A percentile compares a stretch with the other conserved stretches of the same genome.
These are phyloP conservation scores for Magnolia changhungtana DNA, from an alignment of 164 flowering plant genomes.

Conservation along the genomic window DNA sequence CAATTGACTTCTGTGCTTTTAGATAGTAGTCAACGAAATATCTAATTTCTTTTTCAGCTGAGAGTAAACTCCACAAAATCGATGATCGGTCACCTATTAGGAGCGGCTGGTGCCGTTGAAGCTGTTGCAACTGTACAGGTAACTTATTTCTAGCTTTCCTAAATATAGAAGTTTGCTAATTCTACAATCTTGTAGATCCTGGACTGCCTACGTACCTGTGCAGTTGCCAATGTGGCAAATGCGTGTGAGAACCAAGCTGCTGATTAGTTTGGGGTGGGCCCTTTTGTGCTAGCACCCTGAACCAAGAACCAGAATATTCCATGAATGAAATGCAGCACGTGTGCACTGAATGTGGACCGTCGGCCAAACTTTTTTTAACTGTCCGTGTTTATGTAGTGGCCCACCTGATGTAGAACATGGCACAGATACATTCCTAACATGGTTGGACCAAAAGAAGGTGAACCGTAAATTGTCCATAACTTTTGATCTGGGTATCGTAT, in stretches of 20 bases:
- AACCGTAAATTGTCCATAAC: no score
- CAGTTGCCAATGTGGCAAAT: neutral
- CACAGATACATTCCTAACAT: no score
- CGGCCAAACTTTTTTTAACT: neutral
- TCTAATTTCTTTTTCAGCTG: conserved; percentile 38
- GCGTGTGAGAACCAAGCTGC: neutral
- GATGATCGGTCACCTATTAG: conserved; percentile 94
- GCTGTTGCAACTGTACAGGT: conserved; percentile 96
- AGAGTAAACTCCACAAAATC: conserved; percentile 91
- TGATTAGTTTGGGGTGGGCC: neutral
- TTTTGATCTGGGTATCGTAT: no score
- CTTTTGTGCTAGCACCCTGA: no score
- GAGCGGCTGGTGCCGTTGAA: conserved; percentile 98
- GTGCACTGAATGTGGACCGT: neutral
- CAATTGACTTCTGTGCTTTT: neutral
- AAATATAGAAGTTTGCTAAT: neutral
- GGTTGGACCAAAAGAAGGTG: no score
- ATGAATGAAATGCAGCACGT: neutral
- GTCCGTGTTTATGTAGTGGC: neutral
- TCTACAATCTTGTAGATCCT: neutral
- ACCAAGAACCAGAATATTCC: no score
- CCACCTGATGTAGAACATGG: neutral
- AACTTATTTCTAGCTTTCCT: conserved; percentile 1
- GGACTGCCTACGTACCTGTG: neutral
- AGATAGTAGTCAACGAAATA: neutral